Percentiles rank a stretch among this genome's conserved stretches.
Evolutionary conservation across 2,329 filamentous ascomycete genomes (phyloP).

Genomic region (Coniochaeta pulveracea): DNA sequence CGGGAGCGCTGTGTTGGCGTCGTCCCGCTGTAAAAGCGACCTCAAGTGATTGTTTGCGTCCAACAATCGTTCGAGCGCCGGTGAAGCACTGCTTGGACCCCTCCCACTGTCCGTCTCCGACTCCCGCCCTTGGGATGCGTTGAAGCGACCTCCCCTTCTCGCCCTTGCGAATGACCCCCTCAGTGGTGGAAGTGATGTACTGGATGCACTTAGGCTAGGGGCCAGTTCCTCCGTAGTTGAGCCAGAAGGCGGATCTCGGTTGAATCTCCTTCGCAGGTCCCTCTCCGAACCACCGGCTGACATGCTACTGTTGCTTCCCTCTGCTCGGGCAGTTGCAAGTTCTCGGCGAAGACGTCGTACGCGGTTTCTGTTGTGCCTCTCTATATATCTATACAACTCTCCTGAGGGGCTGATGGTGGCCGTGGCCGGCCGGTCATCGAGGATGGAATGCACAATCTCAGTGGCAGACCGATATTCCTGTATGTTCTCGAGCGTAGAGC

Average conservation of each 20-base stretch:
- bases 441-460: slow-evolving; percentile 24
- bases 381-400: slow-evolving; percentile 30
- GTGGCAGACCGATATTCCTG: slow-evolving; percentile 16
- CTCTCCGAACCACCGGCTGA: slow-evolving; percentile 22
- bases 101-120: no score
- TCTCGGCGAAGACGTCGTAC: slow-evolving; percentile 13
- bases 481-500: slow-evolving; percentile 1
- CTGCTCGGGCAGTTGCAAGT: slow-evolving; percentile 7
- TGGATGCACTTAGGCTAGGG: no score
- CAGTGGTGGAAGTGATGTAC: no score
- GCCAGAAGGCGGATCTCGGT: slow-evolving; percentile 22
- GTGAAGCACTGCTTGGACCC: no score
- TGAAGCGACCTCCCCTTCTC: no score
- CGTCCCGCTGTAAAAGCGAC: slow-evolving; percentile 26
- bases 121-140: no score
- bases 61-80: slow-evolving; percentile 27
- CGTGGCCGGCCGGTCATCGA: slow-evolving; percentile 24
- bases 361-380: slow-evolving; percentile 23
- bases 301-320: slow-evolving; percentile 19
- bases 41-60: slow-evolving; percentile 31
- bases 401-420: slow-evolving; percentile 28
- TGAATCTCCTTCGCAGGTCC: slow-evolving; percentile 23
- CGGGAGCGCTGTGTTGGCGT: slow-evolving; percentile 14
- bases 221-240: slow-evolving; percentile 14
- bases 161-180: no score